These are phyloP conservation scores for Barnettozyma sp. DNA, from an alignment of 805 yeast species.

Conservation along the genomic window DNA sequence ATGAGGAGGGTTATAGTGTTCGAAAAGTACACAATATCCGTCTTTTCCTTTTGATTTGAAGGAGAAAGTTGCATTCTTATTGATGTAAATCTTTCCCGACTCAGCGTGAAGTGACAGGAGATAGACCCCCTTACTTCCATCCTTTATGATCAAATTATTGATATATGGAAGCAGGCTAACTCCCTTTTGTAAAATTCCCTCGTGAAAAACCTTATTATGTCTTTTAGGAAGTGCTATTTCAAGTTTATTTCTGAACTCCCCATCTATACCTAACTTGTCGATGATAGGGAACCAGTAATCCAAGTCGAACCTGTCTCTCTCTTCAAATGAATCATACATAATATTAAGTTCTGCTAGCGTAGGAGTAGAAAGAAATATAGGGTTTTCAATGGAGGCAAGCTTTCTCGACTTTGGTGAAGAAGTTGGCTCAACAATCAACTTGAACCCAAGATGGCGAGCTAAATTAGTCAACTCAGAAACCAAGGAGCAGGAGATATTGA, in stretches of 20 bases:
- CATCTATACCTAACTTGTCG: constrained; percentile 49
- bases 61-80: constrained; percentile 11
- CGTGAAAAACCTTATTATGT: constrained; percentile 25
- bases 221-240: constrained; percentile 26
- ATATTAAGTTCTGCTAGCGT: constrained; percentile 55
- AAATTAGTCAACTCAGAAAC: constrained; percentile 30
- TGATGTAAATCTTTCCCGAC: constrained; percentile 1
- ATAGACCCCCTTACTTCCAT: constrained; percentile 60
- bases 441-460: constrained; percentile 23
- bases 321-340: constrained; percentile 44
- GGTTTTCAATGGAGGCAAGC: constrained; percentile 9
- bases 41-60: constrained; percentile 17
- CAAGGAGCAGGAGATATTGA: constrained; percentile 48
- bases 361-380: constrained; percentile 42
- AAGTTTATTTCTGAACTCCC: constrained; percentile 39
- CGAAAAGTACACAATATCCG: constrained; percentile 48
- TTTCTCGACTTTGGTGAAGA: constrained; percentile 54
- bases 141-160: constrained; percentile 58
- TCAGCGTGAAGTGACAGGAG: constrained; percentile 29
- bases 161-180: constrained; percentile 69
- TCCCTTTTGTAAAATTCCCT: constrained; percentile 58
- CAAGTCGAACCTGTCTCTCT: constrained; percentile 38
- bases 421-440: constrained; percentile 69
- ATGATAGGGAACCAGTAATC: constrained; percentile 71
- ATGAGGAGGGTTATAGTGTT: constrained; percentile 46